Evolutionary conservation across 2,329 filamentous ascomycete species (phyloP).

Genomic region (Calonectria ilicicola): DNA sequence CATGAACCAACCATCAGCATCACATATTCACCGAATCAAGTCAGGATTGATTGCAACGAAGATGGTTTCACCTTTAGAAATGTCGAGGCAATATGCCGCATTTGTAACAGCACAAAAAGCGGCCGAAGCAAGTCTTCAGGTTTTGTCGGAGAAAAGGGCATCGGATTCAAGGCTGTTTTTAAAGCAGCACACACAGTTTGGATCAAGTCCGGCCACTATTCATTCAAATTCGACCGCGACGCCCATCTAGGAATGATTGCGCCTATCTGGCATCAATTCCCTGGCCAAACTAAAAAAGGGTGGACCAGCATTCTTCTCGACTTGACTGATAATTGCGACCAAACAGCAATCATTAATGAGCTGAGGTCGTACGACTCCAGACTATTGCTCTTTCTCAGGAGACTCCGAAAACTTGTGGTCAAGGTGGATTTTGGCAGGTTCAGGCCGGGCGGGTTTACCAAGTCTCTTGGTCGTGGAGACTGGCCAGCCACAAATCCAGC

Average conservation of each 20-base stretch:
- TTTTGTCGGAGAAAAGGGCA: constrained; percentile 50
- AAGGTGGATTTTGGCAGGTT: not conserved
- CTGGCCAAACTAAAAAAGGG: constrained; percentile 23
- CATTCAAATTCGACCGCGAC: constrained; percentile 48
- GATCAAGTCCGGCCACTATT: constrained; percentile 44
- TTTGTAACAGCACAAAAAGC: constrained; percentile 2
- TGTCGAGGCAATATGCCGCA: not conserved
- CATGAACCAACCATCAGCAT: not conserved
- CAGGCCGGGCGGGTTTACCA: not conserved
- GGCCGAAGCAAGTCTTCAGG: constrained; percentile 6
- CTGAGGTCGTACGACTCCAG: constrained; percentile 40
- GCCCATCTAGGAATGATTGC: constrained; percentile 49
- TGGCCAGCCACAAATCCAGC: not conserved
- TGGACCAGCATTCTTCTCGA: constrained; percentile 35
- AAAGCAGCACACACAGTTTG: constrained; percentile 45
- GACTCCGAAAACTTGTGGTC: constrained; percentile 37
- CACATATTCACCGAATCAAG: not conserved
- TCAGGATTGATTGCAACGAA: constrained; percentile 16
- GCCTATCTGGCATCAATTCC: constrained; percentile 45
- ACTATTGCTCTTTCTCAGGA: constrained; percentile 46
- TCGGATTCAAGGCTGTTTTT: constrained; percentile 52
- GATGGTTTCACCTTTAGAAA: constrained; percentile 5
- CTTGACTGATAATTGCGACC: not conserved
- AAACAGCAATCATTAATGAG: constrained; percentile 25
- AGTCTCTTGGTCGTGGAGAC: not conserved